These are phyloP conservation scores for Agapanthus africanus DNA, from an alignment of 106 monocot genomes.

Conservation along the genomic window DNA sequence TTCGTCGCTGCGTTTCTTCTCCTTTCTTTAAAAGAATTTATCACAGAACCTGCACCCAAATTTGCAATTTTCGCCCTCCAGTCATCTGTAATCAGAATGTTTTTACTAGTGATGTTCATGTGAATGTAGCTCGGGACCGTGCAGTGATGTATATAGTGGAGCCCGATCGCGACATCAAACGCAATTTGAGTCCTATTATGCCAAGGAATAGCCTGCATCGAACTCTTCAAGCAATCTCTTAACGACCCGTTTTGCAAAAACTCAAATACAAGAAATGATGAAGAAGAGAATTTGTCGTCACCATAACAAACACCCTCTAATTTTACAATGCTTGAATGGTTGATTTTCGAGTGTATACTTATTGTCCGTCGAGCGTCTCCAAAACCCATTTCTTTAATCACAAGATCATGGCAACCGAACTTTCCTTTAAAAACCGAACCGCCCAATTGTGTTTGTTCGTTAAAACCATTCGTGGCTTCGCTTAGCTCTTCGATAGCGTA, in stretches of 20 bases:
- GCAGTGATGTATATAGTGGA: constrained; percentile 35
- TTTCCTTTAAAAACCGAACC: constrained; percentile 17
- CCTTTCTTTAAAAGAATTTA: not conserved
- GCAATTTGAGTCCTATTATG: constrained; percentile 25
- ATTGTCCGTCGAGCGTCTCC: constrained; percentile 18
- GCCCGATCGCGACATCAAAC: constrained; percentile 22
- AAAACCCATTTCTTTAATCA: constrained; percentile 21
- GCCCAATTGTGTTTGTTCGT: constrained; percentile 13
- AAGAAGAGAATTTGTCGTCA: constrained; percentile 8
- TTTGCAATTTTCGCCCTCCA: constrained; percentile 27
- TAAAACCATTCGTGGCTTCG: constrained; percentile 9
- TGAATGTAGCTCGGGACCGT: constrained; percentile 23
- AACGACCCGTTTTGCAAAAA: constrained; percentile 14
- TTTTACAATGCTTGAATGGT: constrained; percentile 17
- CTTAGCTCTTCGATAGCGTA: constrained; percentile 21
- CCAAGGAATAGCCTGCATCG: constrained; percentile 11
- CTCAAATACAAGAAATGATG: constrained; percentile 17
- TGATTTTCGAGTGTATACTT: constrained; percentile 25
- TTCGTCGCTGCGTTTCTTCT: not conserved
- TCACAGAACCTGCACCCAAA: constrained; percentile 8
- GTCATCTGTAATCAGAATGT: constrained; percentile 20
- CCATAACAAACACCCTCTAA: constrained; percentile 28
- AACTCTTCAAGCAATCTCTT: constrained; percentile 19
- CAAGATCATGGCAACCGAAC: constrained; percentile 1
- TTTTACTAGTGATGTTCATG: constrained; percentile 29